Percentiles rank a stretch among this genome's conserved stretches.
Conservation (phyloP, 169 alveolate genomes). For the Plasmodium blacklocki region DNA sequence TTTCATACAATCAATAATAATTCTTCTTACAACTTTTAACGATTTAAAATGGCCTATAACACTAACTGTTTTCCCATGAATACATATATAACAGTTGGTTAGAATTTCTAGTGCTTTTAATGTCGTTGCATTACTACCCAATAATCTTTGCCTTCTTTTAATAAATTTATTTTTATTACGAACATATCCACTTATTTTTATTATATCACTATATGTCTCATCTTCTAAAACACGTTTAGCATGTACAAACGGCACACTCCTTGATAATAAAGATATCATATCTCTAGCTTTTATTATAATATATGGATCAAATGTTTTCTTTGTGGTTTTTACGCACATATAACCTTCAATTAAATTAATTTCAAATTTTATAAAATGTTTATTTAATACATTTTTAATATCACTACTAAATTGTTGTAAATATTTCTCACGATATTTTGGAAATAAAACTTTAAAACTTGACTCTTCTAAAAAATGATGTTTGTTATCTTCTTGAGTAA, state of each 20-base stretch:
- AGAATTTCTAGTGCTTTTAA: conserved; percentile 98
- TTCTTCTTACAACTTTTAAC: conserved; percentile 94
- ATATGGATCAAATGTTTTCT: conserved; percentile 99
- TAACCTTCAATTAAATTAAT: conserved; percentile 99
- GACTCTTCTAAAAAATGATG: conserved; percentile 96
- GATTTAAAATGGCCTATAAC: conserved; percentile 97
- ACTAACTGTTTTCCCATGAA: conserved; percentile 98
- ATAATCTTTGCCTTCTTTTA: conserved; percentile 98
- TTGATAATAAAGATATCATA: conserved; percentile 96
- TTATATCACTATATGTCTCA: conserved; percentile 96
- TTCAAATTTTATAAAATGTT: conserved; percentile 95
- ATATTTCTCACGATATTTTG: conserved; percentile 98
- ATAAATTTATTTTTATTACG: conserved; percentile 97
- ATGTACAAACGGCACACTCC: conserved; percentile 98
- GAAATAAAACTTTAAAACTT: conserved; percentile 97
- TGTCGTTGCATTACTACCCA: conserved; percentile 99
- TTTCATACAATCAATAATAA: conserved; percentile 98
- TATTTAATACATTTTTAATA: conserved; percentile 87
- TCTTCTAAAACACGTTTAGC: conserved; percentile 97
- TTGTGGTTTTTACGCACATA: conserved; percentile 98
- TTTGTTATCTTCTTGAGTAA: conserved; percentile 82
- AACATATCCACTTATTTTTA: conserved; percentile 96
- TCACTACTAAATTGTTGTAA: conserved; percentile 97
- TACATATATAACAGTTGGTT: conserved; percentile 98
- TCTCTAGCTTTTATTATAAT: conserved; percentile 98